Conservation (phyloP, 164 flowering plant species). For the Kalanchoe fedtschenkoi region DNA sequence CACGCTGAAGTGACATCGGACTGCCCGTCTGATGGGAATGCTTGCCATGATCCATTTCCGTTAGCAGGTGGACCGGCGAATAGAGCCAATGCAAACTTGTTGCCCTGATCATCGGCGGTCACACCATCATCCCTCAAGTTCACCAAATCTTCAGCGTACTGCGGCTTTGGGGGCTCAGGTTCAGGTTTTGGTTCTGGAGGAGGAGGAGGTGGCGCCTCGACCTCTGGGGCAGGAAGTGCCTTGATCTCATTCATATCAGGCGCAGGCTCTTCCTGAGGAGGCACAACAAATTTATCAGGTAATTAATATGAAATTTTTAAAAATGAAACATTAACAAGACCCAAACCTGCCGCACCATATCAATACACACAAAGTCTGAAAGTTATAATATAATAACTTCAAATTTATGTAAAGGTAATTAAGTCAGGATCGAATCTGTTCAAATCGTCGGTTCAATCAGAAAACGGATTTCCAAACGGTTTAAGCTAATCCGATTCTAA, state of each 20-base stretch:
- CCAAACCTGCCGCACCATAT: too few species aligned
- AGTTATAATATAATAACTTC: too few species aligned
- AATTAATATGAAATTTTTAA: too few species aligned
- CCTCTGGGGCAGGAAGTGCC: constrained; percentile 60
- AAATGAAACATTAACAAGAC: too few species aligned
- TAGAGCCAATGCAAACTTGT: constrained; percentile 51
- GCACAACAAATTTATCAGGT: constrained; percentile 16
- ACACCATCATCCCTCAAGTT: constrained; percentile 47
- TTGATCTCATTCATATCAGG: constrained; percentile 59
- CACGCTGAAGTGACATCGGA: constrained; percentile 54
- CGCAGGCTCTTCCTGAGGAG: constrained; percentile 26
- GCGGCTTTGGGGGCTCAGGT: constrained; percentile 18
- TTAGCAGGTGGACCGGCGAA: constrained; percentile 41
- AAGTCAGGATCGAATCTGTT: too few species aligned
- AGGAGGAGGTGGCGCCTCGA: constrained; percentile 23
- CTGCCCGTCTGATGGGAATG: constrained; percentile 43
- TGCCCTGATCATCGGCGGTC: constrained; percentile 59
- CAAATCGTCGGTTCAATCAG: too few species aligned
- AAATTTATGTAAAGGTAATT: too few species aligned
- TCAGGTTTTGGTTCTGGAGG: constrained; percentile 38
- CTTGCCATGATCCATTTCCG: constrained; percentile 51
- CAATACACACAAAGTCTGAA: too few species aligned
- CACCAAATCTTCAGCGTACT: constrained; percentile 34
- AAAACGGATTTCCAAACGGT: too few species aligned
- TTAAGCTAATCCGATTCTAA: too few species aligned